phyloP scores from a whole-genome alignment of 148 eudicot genomes.

The Fallopia convolvulus region DNA sequence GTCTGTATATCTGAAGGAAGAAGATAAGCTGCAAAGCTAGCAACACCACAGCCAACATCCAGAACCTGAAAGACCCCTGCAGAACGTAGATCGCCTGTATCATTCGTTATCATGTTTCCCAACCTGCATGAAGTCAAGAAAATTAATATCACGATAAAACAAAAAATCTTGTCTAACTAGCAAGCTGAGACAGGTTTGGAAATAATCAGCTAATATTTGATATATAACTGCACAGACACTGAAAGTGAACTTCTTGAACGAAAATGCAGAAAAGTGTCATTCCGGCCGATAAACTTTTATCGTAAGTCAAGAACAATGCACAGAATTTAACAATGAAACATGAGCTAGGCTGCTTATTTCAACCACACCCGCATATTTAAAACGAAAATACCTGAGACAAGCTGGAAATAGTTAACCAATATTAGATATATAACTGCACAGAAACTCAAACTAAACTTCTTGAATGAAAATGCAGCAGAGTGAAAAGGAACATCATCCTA shows the following conservation, averaged over 20 bases:
- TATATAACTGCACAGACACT: neutral
- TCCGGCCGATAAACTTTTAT: neutral
- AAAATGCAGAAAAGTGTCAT: neutral
- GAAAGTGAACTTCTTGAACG: neutral
- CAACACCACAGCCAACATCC: constrained; percentile 99
- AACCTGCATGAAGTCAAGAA: constrained; percentile 45
- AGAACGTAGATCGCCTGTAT: constrained; percentile 67
- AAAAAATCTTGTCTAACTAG: neutral
- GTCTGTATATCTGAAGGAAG: constrained; percentile 71
- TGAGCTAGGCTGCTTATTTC: neutral
- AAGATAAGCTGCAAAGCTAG: constrained; percentile 90
- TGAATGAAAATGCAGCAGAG: neutral
- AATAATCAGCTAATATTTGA: neutral
- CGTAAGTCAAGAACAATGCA: neutral
- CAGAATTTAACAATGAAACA: neutral
- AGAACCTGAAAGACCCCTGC: constrained; percentile 87
- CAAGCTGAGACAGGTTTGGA: neutral
- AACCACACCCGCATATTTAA: neutral
- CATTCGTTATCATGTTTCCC: constrained; percentile 87
- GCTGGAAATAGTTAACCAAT: neutral
- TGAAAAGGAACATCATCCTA: neutral
- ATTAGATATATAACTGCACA: neutral
- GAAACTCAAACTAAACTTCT: neutral
- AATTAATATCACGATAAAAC: neutral
- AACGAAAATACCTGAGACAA: neutral